Evolutionary conservation across 225 moss, liverwort and hornwort genomes (phyloP).

Genomic region (Anthoceros angustus): DNA sequence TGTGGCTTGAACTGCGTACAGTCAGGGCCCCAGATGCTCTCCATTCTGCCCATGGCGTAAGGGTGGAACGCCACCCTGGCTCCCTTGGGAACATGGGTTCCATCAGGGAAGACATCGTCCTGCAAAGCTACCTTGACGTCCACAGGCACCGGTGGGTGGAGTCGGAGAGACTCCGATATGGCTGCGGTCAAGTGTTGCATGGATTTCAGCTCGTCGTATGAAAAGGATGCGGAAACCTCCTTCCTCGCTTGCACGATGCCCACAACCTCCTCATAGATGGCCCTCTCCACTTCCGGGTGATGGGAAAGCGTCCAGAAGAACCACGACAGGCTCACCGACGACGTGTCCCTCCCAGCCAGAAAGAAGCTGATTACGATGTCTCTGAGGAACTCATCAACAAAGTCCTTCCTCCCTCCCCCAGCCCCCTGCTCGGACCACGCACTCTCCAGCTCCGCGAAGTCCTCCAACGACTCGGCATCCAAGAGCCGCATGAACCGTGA

Average conservation of each 20-base stretch:
- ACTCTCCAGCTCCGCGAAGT: not conserved
- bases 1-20: slow-evolving; percentile 19
- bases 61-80: slow-evolving; percentile 17
- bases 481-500: slow-evolving; percentile 51
- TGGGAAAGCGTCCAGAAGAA: slow-evolving; percentile 51
- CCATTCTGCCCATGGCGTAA: slow-evolving; percentile 30
- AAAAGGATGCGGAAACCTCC: not conserved
- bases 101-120: slow-evolving; percentile 30
- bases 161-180: slow-evolving; percentile 19
- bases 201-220: not conserved
- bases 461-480: not conserved
- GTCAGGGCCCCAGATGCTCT: slow-evolving; percentile 28
- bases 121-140: slow-evolving; percentile 11
- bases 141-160: slow-evolving; percentile 23
- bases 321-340: slow-evolving; percentile 41
- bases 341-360: slow-evolving; percentile 52
- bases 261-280: slow-evolving; percentile 26
- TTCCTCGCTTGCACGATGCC: not conserved
- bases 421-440: not conserved
- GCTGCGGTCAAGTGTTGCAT: slow-evolving; percentile 11
- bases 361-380: slow-evolving; percentile 53
- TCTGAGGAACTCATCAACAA: slow-evolving; percentile 37
- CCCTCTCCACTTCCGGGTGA: slow-evolving; percentile 28
- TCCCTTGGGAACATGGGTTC: slow-evolving; percentile 9
- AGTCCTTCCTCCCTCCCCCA: slow-evolving; percentile 14